Conservation (phyloP, 164 flowering plant genomes). For the Umbellularia californica region DNA sequence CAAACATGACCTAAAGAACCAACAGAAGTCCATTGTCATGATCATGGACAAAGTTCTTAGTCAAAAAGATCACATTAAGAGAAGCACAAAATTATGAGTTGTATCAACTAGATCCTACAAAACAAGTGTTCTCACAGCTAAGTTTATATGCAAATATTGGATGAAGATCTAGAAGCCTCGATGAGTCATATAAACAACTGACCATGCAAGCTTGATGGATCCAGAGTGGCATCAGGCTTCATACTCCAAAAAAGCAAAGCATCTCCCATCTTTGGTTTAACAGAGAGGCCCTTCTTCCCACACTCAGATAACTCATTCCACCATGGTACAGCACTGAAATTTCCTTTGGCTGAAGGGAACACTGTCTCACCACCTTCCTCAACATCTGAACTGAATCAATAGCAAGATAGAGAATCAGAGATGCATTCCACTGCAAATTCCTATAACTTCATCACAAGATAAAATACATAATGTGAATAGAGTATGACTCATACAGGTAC, state of each 20-base stretch:
- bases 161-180: neutral
- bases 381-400: conserved; percentile 74
- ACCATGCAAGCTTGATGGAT: conserved; percentile 94
- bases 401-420: neutral
- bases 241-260: conserved; percentile 97
- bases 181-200: conserved; percentile 15
- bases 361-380: conserved; percentile 99
- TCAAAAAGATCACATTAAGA: neutral
- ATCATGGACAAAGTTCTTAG: neutral
- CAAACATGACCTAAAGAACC: no score
- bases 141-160: neutral
- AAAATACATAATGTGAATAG: neutral
- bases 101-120: neutral
- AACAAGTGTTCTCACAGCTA: neutral
- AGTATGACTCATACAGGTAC: conserved; percentile 67
- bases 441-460: neutral
- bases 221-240: conserved; percentile 84
- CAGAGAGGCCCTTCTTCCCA: conserved; percentile 68
- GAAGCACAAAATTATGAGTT: neutral
- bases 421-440: neutral
- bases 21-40: neutral
- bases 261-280: conserved; percentile 89
- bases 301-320: conserved; percentile 87
- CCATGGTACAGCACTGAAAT: conserved; percentile 65
- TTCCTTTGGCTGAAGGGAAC: conserved; percentile 73